Base-by-base conservation (phyloP, 768 basidiomycete species). In the Kwoniella sp. region DNA sequence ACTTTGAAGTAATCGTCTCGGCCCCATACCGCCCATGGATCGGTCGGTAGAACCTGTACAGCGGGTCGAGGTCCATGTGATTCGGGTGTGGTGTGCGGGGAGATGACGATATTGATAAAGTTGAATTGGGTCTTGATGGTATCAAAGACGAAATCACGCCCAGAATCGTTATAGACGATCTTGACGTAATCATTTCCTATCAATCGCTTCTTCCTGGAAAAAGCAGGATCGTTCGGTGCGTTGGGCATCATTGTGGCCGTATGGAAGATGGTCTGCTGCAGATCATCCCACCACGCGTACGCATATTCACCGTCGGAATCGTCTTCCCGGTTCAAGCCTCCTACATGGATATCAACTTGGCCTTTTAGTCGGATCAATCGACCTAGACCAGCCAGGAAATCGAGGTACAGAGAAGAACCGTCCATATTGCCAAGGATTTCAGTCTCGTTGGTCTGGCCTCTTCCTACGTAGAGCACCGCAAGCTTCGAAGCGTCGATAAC, bases 251-350 rank as follows among this genome's bases (percentile, higher is more conserved):
- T 88, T 1, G 96, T 98, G 9, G 95, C 90, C 2, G 92, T 89
- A 80, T 98, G 96, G 78, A 90, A 99, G 58, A 97, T 84, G 65
- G 96, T 87, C 77, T 98, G 94, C 3, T 90, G 88, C 54, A 97
- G 93, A 73, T 97, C 93, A 78, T 98, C 93, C 91, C 94, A 96
- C 94, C 95, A 99, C 0, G 94, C 92, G 76, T 98, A 98, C 0
- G 95, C 91, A 75, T 94, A 96, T 79, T 93, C 90, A 15, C 96
- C 96, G 73, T 99, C 93, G 72, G 90, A 86, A 65, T 92, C 90
- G 49, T 70, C 71, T 33, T 79, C 73, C 8, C 91, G 87, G 74
- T 92, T 89, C 25, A 98, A 84, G 2, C 92, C 91, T 8, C 94
- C 96, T 1, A 90, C 90, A 78, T 94, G 96, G 19, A 98, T 87